Conservation (phyloP, 495 filamentous ascomycete species). For the Trichoderma asperelloides region DNA sequence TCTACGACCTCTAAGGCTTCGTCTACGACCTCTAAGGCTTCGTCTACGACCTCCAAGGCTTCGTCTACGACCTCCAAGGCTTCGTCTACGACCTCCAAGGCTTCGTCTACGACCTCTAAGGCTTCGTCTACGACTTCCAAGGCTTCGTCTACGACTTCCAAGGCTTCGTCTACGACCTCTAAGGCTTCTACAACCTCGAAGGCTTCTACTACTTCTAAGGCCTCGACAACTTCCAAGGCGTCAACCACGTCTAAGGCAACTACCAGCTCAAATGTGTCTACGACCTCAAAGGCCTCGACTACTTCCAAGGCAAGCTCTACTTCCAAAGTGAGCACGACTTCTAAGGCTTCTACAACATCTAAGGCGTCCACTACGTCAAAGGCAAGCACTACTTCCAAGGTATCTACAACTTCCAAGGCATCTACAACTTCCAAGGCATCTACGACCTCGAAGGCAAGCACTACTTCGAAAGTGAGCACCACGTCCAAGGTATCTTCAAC, state of each 20-base stretch:
- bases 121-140: constrained; percentile 8
- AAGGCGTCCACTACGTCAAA: background rate
- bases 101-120: constrained; percentile 12
- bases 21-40: background rate
- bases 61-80: background rate
- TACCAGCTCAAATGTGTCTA: constrained; percentile 7
- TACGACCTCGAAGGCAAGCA: background rate
- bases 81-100: background rate
- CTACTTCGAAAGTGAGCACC: background rate
- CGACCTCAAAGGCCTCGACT: constrained; percentile 10
- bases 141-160: constrained; percentile 12
- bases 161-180: background rate
- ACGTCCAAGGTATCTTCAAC: background rate
- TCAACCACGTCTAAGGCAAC: background rate
- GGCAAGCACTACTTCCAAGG: constrained; percentile 1
- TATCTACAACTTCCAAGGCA: background rate
- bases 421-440: constrained; percentile 3
- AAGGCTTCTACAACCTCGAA: background rate
- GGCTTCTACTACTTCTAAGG: constrained; percentile 11
- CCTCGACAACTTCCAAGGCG: constrained; percentile 7
- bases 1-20: background rate
- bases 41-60: background rate
- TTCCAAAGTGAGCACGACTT: background rate
- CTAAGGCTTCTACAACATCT: background rate
- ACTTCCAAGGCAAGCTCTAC: background rate